These are phyloP conservation scores for Trypanosoma theileri DNA, from an alignment of 208 protist genomes.

Conservation along the genomic window DNA sequence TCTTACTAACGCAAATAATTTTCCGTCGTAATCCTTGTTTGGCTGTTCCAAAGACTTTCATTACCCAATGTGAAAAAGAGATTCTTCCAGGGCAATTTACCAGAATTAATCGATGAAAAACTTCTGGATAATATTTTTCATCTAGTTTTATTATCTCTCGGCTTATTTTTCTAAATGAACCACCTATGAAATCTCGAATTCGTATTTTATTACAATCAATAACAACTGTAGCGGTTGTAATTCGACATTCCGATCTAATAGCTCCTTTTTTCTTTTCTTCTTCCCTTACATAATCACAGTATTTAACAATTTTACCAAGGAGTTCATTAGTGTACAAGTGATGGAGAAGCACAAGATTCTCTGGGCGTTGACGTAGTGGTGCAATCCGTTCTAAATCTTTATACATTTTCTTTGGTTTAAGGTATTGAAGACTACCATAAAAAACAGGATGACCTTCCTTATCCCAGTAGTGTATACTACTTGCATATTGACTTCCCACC, in stretches of 20 bases:
- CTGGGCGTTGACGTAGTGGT: constrained; percentile 43
- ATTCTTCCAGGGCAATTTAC: constrained; percentile 49
- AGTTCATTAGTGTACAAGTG: constrained; percentile 59
- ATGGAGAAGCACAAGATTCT: constrained; percentile 47
- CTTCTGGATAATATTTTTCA: constrained; percentile 50
- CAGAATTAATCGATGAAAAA: constrained; percentile 56
- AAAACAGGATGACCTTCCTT: constrained; percentile 60
- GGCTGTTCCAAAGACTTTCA: constrained; percentile 29
- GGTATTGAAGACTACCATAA: constrained; percentile 38
- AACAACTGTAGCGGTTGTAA: constrained; percentile 10
- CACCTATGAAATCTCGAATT: constrained; percentile 35
- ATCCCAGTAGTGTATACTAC: constrained; percentile 75
- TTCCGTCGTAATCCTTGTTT: constrained; percentile 36
- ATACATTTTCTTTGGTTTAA: constrained; percentile 40
- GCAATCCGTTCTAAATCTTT: constrained; percentile 45
- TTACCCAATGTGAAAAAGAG: constrained; percentile 28
- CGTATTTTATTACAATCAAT: constrained; percentile 41
- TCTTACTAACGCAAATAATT: constrained; percentile 43
- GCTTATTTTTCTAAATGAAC: constrained; percentile 38
- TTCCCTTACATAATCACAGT: constrained; percentile 12
- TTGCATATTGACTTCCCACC: constrained; percentile 39
- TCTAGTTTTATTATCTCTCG: constrained; percentile 40
- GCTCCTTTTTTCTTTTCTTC: constrained; percentile 27
- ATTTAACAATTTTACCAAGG: constrained; percentile 50
- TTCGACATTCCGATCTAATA: constrained; percentile 13